Conservation (phyloP, 768 basidiomycete genomes). For the Boletus rex-veris region DNA sequence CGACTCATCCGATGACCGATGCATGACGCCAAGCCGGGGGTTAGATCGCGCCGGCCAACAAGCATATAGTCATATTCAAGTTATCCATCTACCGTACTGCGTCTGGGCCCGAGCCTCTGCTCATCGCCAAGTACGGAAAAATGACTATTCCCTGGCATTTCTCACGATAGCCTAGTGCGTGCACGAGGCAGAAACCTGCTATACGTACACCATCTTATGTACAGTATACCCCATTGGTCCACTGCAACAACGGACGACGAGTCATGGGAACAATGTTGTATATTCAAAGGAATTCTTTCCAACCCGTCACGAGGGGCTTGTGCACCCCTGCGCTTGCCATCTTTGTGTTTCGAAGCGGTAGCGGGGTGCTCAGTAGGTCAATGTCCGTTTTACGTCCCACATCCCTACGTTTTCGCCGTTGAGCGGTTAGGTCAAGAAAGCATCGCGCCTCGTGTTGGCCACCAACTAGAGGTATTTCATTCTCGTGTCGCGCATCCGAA, state of each 20-base stretch:
- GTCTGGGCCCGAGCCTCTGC: too few relatives aligned
- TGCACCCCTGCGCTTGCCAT: too few relatives aligned
- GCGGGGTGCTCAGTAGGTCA: neutral
- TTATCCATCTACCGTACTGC: too few relatives aligned
- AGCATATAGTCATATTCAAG: neutral
- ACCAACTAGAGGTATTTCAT: neutral
- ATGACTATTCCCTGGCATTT: neutral
- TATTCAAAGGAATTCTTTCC: too few relatives aligned
- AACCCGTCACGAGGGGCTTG: too few relatives aligned
- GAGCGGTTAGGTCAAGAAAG: neutral
- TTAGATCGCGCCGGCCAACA: neutral
- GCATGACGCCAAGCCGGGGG: neutral
- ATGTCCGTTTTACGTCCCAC: conserved; percentile 3
- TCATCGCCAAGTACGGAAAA: neutral
- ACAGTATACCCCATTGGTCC: too few relatives aligned
- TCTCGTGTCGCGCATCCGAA: too few relatives aligned
- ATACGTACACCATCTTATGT: too few relatives aligned
- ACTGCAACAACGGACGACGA: too few relatives aligned
- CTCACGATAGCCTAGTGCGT: neutral
- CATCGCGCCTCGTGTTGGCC: conserved; percentile 1
- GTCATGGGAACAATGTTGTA: too few relatives aligned
- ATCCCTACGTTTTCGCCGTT: neutral
- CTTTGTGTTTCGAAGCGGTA: neutral
- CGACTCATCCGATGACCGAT: neutral
- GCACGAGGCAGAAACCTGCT: neutral